A percentile compares a stretch with the other conserved stretches of the same genome.
Conservation (phyloP, 208 protist genomes). For the Plasmodiophora brassicae region DNA sequence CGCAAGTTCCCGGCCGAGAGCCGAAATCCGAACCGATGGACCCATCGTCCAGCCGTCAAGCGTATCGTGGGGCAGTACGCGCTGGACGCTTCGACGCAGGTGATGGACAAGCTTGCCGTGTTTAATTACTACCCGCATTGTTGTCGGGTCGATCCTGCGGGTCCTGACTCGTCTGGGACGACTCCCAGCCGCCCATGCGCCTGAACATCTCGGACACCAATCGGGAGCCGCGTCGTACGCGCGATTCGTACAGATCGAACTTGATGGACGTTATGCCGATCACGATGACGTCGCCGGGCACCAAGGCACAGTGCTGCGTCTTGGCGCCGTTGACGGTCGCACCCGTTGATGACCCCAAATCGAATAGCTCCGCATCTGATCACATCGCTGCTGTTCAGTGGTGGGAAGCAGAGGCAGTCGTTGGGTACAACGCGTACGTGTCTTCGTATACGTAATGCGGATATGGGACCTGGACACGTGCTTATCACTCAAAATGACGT, state of each 20-base stretch:
- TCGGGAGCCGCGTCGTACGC: not conserved
- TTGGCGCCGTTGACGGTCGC: not conserved
- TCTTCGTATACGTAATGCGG: not conserved
- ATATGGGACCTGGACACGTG: conserved; percentile 8
- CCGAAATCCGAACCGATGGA: no score
- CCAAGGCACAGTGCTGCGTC: not conserved
- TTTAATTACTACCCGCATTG: no score
- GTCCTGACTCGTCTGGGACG: no score
- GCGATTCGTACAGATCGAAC: not conserved
- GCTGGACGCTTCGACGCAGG: no score
- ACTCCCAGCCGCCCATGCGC: no score
- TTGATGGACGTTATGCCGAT: not conserved
- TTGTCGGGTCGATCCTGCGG: no score
- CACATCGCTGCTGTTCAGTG: not conserved
- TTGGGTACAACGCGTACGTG: not conserved
- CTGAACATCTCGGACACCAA: not conserved
- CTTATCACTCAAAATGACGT: conserved; percentile 13
- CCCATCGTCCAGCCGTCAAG: no score
- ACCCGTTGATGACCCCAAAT: not conserved
- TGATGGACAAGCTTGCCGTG: no score
- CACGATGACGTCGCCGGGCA: not conserved
- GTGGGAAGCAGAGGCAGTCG: not conserved
- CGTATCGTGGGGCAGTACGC: no score
- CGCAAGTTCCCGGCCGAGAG: no score
- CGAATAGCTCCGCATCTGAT: not conserved